Percentiles rank a stretch among this genome's conserved stretches.
These are phyloP conservation scores for Simplicillium aogashimaense DNA, from an alignment of 2,329 filamentous ascomycete species.

Conservation along the genomic window DNA sequence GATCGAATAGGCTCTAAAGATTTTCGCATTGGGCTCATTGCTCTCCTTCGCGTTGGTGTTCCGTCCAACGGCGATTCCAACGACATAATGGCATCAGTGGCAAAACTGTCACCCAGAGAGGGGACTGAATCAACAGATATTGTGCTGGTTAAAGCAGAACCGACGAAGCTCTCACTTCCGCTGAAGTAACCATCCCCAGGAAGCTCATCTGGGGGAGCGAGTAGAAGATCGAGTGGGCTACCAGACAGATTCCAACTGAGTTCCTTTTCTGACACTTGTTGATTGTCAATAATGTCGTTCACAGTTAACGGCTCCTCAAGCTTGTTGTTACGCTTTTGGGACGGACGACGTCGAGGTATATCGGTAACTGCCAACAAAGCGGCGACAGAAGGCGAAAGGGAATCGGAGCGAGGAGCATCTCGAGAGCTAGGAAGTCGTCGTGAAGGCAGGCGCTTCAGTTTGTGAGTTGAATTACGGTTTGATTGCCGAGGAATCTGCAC, in stretches of 20 bases:
- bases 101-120: constrained; percentile 45
- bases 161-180: constrained; percentile 40
- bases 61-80: constrained; percentile 33
- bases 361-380: constrained; percentile 52
- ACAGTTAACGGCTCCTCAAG: constrained; percentile 33
- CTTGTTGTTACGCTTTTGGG: constrained; percentile 20
- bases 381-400: constrained; percentile 48
- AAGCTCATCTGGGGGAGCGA: constrained; percentile 50
- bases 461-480: constrained; percentile 22
- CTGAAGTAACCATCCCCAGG: constrained; percentile 36
- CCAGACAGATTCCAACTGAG: constrained; percentile 43
- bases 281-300: constrained; percentile 44
- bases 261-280: constrained; percentile 47
- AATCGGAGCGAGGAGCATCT: constrained; percentile 36
- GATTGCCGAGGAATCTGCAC: constrained; percentile 43
- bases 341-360: constrained; percentile 40
- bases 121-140: constrained; percentile 52
- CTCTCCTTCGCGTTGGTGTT: constrained; percentile 11
- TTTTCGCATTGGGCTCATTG: constrained; percentile 30
- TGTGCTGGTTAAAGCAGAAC: constrained; percentile 41
- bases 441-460: constrained; percentile 16
- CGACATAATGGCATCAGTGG: constrained; percentile 38
- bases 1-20: constrained; percentile 46
- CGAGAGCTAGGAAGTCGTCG: constrained; percentile 27
- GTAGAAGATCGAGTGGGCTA: constrained; percentile 47